phyloP scores from a whole-genome alignment of 192 early-diverging fungal species.

The Coemansia sp. region DNA sequence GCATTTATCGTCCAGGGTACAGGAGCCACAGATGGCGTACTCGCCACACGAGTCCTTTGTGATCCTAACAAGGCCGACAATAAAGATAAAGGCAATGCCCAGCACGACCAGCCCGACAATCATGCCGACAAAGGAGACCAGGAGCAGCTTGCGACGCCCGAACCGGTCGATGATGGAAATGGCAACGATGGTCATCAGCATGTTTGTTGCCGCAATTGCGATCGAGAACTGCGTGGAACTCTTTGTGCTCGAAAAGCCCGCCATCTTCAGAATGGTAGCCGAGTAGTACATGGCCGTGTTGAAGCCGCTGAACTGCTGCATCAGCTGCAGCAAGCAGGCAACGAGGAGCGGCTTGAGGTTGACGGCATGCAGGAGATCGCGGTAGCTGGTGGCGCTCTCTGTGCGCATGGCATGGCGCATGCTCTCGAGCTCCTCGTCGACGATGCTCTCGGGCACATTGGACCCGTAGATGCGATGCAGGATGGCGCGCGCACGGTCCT shows the following conservation, averaged over 20 bases:
- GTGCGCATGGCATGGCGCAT: constrained; percentile 59
- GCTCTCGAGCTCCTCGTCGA: constrained; percentile 52
- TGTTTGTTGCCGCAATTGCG: constrained; percentile 57
- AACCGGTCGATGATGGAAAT: constrained; percentile 78
- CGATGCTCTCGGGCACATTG: constrained; percentile 47
- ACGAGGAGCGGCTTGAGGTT: constrained; percentile 63
- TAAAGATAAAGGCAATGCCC: constrained; percentile 52
- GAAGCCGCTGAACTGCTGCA: constrained; percentile 76
- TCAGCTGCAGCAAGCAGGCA: constrained; percentile 64
- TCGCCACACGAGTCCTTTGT: constrained; percentile 44
- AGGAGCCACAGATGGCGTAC: constrained; percentile 45
- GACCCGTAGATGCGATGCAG: constrained; percentile 41
- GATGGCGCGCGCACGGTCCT: constrained; percentile 56
- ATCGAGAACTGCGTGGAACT: constrained; percentile 55
- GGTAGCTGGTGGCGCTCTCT: constrained; percentile 47
- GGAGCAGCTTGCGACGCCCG: constrained; percentile 69
- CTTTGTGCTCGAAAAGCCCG: constrained; percentile 52
- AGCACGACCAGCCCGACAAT: constrained; percentile 39
- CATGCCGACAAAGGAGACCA: constrained; percentile 52
- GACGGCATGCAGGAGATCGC: constrained; percentile 58
- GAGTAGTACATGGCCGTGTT: constrained; percentile 76
- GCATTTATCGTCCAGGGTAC: constrained; percentile 42
- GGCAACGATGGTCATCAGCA: constrained; percentile 78
- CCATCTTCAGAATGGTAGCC: constrained; percentile 54
- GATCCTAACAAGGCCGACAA: constrained; percentile 53